Base-by-base conservation (phyloP, 2,329 filamentous ascomycete species). In the Penicillium sp. region DNA sequence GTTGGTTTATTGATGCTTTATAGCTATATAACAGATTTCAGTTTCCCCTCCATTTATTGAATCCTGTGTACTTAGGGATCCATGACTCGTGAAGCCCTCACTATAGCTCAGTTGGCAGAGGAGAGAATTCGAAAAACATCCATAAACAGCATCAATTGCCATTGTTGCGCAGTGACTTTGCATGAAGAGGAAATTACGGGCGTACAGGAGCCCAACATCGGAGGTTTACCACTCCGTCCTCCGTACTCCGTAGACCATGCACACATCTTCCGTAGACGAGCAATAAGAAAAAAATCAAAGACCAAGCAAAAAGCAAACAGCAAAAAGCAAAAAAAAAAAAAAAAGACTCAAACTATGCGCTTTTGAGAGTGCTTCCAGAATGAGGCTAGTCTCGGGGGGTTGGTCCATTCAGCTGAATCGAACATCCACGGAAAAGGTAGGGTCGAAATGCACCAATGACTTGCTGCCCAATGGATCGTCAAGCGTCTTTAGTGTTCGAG, bases 31-130 rank as follows among this genome's bases (percentile, higher is more conserved):
- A 23, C 5, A 23, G 3, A 23, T 23, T 23, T 23, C 3, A 5
- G 5, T 23, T 23, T 23, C 3, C 23, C 23, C 38, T 47, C n/a
- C 9, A 7, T 14, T 47, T 19, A 16, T 23, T 23, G 23, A 5
- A 5, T 23, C 23, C 5, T 23, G 23, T 23, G 23, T 23, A 5
- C 23, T 23, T n/a, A n/a, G 23, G 54, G 54, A 32, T 57, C 49
- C 50, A 34, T 48, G 52, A 55, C 57, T 53, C 35, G 30, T 62
- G 58, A 56, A 52, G 61, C 60, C 61, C 56, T 59, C 53, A 11
- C 3, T 38, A 9, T 9, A 8, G 16, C 16, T 3, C 18, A 39
- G 14, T 27, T 35, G n/a, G 7, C 8, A 4, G 43, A 48, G 49
- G 18, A 42, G 56, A 57, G n/a, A 50, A 42, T 11, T 23, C 14